phyloP scores from a whole-genome alignment of 441 rosid species.

The Lepidium campestre region DNA sequence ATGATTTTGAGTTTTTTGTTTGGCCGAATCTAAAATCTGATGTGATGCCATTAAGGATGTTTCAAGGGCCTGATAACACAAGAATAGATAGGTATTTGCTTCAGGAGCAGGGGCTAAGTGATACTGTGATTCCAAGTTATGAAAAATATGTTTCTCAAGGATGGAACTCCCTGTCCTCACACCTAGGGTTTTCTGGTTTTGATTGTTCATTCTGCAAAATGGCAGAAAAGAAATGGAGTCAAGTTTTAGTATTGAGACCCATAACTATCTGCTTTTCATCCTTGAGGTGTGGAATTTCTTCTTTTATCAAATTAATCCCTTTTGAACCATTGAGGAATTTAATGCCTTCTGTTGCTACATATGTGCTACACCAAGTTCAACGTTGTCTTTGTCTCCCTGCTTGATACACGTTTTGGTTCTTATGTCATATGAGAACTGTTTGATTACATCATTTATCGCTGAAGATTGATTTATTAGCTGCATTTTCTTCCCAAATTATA shows the following conservation, averaged over 20 bases:
- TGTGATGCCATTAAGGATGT: constrained; percentile 27
- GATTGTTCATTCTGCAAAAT: constrained; percentile 46
- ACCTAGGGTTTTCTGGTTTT: constrained; percentile 57
- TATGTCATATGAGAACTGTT: constrained; percentile 1
- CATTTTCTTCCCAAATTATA: constrained; percentile 4
- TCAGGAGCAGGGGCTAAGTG: constrained; percentile 45
- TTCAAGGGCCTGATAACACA: constrained; percentile 34
- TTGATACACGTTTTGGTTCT: constrained; percentile 11
- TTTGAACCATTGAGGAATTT: background rate
- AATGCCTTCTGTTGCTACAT: background rate
- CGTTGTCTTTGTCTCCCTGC: constrained; percentile 7
- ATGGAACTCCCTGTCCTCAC: constrained; percentile 43
- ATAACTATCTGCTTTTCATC: constrained; percentile 50
- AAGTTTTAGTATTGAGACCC: constrained; percentile 54
- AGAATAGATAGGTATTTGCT: constrained; percentile 41
- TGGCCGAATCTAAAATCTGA: constrained; percentile 58
- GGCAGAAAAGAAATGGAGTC: constrained; percentile 40
- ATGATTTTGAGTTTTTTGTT: constrained; percentile 54
- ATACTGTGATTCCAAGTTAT: constrained; percentile 39
- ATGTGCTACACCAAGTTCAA: constrained; percentile 6
- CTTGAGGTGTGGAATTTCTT: constrained; percentile 49
- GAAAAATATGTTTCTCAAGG: constrained; percentile 58
- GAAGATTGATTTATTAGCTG: constrained; percentile 10
- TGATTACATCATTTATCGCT: background rate
- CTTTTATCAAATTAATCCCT: constrained; percentile 12